Base-by-base conservation (phyloP, 495 filamentous ascomycete genomes). In the Xylaria telfairii region DNA sequence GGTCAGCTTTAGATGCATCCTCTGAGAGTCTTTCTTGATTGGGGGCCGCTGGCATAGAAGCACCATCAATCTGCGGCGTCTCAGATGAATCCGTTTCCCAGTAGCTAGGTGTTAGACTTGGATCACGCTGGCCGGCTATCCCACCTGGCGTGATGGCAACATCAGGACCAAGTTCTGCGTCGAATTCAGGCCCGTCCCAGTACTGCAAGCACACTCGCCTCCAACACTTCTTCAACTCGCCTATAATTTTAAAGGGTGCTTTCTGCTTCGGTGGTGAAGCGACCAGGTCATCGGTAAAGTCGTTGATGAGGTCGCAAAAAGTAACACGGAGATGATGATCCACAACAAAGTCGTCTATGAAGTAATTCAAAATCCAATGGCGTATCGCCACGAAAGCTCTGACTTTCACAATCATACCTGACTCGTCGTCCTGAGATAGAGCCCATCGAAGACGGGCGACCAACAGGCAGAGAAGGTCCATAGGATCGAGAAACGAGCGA, bases 351-450 rank as follows among this genome's bases (percentile, higher is more conserved):
- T 99, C 96, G 79, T 98, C 96, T 30, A 92, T 86, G 75, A 98
- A 98, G 77, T 98, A 99, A 76, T 99, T 99, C 72, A 99, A 81
- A 68, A 99, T 95, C 96, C 96, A 99, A 78, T 99, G 96, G 71
- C 96, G 91, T 44, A 98, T 86, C 30, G 96, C 96, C 28, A 97
- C 96, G 83, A 99, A 99, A 0, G 94, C 96, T 59, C 96, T 90
- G 59, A 99, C 96, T 61, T 93, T 88, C 24, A 99, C 96, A 34
- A 98, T 92, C 73, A 92, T 90, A 13, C 96, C 96, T 70, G 90
- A 90, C 75, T 98, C 93, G 75, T 97, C 93, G 44, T 87, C 80
- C 57, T 92, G 87, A 64, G 88, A 87, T 69, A 98, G 85, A 2
- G 96, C 96, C 95, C 95, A 98, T 74, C 90, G 86, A 51, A 98